phyloP scores from a whole-genome alignment of 2,329 filamentous ascomycete genomes.

The Xylaria arbuscula region DNA sequence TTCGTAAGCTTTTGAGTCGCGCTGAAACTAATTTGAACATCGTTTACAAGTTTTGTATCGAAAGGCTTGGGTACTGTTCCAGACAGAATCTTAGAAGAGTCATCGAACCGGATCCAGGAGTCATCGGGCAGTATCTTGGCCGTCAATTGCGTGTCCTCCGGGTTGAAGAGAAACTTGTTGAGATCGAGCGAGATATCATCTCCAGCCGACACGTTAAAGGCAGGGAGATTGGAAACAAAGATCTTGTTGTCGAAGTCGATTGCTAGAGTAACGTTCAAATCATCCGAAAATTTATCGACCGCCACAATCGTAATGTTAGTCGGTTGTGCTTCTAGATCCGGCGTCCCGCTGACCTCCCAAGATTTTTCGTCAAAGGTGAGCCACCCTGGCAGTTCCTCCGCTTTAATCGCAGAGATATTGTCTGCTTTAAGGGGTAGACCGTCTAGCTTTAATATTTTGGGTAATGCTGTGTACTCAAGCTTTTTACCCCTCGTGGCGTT shows the following conservation, averaged over 20 bases:
- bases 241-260: constrained; percentile 43
- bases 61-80: constrained; percentile 43
- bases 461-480: constrained; percentile 65
- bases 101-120: constrained; percentile 50
- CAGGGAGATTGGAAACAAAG: constrained; percentile 47
- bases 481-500: constrained; percentile 65
- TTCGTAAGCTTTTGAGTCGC: constrained; percentile 42
- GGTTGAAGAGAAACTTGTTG: constrained; percentile 46
- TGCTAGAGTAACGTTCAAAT: constrained; percentile 65
- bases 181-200: constrained; percentile 48
- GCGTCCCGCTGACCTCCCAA: constrained; percentile 72
- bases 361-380: constrained; percentile 71
- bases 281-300: constrained; percentile 68
- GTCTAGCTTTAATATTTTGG: constrained; percentile 67
- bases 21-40: constrained; percentile 40
- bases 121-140: constrained; percentile 42
- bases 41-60: constrained; percentile 20
- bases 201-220: constrained; percentile 47
- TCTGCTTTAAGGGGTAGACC: constrained; percentile 59
- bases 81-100: constrained; percentile 42
- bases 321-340: constrained; percentile 67
- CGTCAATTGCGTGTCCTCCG: constrained; percentile 43
- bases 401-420: constrained; percentile 64
- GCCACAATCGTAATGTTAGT: constrained; percentile 72
- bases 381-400: constrained; percentile 72